Evolutionary conservation across 768 basidiomycete species (phyloP).

Genomic region (Ramaria rubella): DNA sequence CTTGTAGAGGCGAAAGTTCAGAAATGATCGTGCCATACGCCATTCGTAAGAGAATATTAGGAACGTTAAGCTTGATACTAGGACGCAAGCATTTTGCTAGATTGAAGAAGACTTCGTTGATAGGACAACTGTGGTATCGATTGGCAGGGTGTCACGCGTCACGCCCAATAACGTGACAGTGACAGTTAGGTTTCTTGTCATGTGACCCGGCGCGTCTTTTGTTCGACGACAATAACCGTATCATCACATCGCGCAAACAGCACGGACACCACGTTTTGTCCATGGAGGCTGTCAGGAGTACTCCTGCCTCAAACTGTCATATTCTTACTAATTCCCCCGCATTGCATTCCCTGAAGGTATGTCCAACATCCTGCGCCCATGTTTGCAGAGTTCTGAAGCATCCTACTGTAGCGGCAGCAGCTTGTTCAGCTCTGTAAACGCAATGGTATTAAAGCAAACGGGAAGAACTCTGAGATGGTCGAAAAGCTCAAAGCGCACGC

Average conservation of each 20-base stretch:
- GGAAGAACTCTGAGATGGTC: slow-evolving; percentile 73
- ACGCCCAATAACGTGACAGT: neutral
- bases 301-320: slow-evolving; percentile 22
- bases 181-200: neutral
- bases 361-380: neutral
- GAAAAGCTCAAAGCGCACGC: slow-evolving; percentile 64
- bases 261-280: neutral
- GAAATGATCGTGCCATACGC: no score
- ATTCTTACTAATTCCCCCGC: slow-evolving; percentile 84
- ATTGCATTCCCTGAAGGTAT: slow-evolving; percentile 61
- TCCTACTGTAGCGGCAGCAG: slow-evolving; percentile 49
- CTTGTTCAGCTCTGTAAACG: slow-evolving; percentile 82
- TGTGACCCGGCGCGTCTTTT: slow-evolving; percentile 5
- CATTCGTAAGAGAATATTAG: no score
- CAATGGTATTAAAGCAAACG: slow-evolving; percentile 70
- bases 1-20: no score
- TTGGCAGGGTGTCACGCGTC: neutral
- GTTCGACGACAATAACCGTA: neutral
- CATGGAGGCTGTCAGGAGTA: slow-evolving; percentile 2
- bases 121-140: no score
- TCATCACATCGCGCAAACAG: neutral
- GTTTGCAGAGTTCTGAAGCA: neutral
- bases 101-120: no score
- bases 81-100: no score
- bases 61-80: no score